Percentiles rank a stretch among this genome's conserved stretches.
Conservation (phyloP, 1,139 yeast species). For the Debaryomycetaceae sp. region DNA sequence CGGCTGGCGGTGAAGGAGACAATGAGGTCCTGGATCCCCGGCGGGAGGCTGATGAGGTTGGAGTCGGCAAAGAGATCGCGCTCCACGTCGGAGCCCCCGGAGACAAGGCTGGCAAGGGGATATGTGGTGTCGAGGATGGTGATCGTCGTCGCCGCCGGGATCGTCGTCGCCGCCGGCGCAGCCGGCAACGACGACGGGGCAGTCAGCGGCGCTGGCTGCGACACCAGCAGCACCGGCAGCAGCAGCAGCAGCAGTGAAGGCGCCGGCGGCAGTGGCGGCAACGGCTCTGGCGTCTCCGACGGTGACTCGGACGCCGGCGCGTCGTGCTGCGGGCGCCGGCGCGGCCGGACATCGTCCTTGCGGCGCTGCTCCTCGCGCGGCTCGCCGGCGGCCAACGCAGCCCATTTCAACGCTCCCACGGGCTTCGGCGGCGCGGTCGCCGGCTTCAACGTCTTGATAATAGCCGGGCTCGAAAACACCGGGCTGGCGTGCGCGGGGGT, state of each 20-base stretch:
- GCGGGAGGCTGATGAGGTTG: slow-evolving; percentile 52
- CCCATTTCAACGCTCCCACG: slow-evolving; percentile 62
- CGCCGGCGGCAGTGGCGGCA: slow-evolving; percentile 2
- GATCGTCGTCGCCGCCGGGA: not conserved
- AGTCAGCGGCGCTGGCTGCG: not conserved
- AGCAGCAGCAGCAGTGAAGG: slow-evolving; percentile 1
- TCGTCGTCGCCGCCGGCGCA: not conserved
- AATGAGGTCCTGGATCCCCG: slow-evolving; percentile 68
- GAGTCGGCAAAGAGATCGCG: slow-evolving; percentile 33
- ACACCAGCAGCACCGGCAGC: slow-evolving; percentile 3
- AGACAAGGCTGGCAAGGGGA: slow-evolving; percentile 2
- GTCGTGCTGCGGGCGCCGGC: slow-evolving; percentile 6
- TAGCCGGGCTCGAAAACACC: slow-evolving; percentile 26
- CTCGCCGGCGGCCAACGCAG: slow-evolving; percentile 60
- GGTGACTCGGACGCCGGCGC: slow-evolving; percentile 1
- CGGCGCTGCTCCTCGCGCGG: not conserved
- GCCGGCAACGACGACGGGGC: not conserved
- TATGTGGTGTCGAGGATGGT: not conserved
- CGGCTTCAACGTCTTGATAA: slow-evolving; percentile 54
- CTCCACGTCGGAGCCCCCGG: slow-evolving; percentile 26
- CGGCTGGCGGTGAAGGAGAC: slow-evolving; percentile 47
- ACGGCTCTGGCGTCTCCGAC: slow-evolving; percentile 3
- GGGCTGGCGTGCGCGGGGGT: slow-evolving; percentile 13
- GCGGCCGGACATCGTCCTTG: slow-evolving; percentile 6
- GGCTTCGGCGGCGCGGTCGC: slow-evolving; percentile 67